A percentile compares a stretch with the other conserved stretches of the same genome.
These are phyloP conservation scores for Colletotrichum gloeosporioides DNA, from an alignment of 2,329 filamentous ascomycete species.

Conservation along the genomic window DNA sequence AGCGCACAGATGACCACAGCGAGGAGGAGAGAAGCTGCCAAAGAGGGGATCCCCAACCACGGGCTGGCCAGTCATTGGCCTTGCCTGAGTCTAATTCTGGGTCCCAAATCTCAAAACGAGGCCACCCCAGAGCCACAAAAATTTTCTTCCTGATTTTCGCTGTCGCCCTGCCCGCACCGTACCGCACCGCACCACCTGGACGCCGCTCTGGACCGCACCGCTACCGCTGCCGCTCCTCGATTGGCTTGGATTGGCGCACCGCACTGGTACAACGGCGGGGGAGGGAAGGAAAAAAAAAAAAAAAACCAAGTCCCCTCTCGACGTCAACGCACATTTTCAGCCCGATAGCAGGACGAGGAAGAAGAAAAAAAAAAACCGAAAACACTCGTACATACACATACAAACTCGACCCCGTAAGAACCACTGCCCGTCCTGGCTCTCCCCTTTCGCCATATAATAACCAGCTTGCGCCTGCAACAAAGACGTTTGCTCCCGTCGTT, in stretches of 20 bases:
- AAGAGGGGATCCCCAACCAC: background rate
- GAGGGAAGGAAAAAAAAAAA: background rate
- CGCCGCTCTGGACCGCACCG: background rate
- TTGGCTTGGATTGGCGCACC: constrained; percentile 25
- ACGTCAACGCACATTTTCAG: constrained; percentile 4
- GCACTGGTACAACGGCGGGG: background rate
- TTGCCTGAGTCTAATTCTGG: background rate
- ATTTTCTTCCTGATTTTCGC: background rate
- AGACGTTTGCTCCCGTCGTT: background rate
- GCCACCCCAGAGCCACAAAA: constrained; percentile 21
- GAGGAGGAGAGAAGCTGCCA: background rate
- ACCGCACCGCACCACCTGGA: background rate
- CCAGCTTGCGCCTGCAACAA: background rate
- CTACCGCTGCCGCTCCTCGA: background rate
- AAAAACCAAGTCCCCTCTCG: background rate
- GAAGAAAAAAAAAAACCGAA: background rate
- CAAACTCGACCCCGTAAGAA: background rate
- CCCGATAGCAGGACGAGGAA: background rate
- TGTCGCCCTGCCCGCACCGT: background rate
- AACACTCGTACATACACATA: background rate
- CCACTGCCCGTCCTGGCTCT: constrained; percentile 6
- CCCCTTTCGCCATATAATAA: constrained; percentile 13
- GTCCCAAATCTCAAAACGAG: constrained; percentile 16
- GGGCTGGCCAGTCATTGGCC: background rate
- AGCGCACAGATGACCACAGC: background rate